These are phyloP conservation scores for Solanum ossicruentum DNA, from an alignment of 257 asterid genomes.

Conservation along the genomic window DNA sequence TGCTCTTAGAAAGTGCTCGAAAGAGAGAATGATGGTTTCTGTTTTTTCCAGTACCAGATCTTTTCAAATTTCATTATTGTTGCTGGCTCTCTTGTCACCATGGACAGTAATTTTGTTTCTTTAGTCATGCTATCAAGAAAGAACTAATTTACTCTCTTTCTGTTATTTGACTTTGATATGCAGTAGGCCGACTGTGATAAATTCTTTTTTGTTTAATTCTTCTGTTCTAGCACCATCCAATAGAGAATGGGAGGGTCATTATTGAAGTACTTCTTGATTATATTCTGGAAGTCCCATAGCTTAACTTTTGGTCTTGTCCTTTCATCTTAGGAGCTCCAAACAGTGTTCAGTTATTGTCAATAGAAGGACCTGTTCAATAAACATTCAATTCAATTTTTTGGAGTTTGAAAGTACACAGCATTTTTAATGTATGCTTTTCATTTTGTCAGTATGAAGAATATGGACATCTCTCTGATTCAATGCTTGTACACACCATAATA, in stretches of 20 bases:
- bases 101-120: not conserved
- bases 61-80: not conserved
- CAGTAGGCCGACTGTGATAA: not conserved
- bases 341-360: not conserved
- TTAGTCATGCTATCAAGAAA: not conserved
- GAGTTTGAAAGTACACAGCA: not conserved
- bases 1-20: not conserved
- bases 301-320: not conserved
- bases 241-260: not conserved
- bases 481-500: conserved; percentile 70
- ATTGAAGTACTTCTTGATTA: not conserved
- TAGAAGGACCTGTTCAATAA: not conserved
- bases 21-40: not conserved
- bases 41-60: not conserved
- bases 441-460: conserved; percentile 59
- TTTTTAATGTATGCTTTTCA: conserved; percentile 2
- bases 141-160: not conserved
- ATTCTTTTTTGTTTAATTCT: not conserved
- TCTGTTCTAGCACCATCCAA: not conserved
- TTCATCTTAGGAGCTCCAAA: not conserved
- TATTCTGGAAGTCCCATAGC: not conserved
- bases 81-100: not conserved
- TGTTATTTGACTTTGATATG: not conserved
- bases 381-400: not conserved
- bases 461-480: conserved; percentile 74